Base-by-base conservation (phyloP, 352 stramenopile genomes). In the Phytopythium delawarense region DNA sequence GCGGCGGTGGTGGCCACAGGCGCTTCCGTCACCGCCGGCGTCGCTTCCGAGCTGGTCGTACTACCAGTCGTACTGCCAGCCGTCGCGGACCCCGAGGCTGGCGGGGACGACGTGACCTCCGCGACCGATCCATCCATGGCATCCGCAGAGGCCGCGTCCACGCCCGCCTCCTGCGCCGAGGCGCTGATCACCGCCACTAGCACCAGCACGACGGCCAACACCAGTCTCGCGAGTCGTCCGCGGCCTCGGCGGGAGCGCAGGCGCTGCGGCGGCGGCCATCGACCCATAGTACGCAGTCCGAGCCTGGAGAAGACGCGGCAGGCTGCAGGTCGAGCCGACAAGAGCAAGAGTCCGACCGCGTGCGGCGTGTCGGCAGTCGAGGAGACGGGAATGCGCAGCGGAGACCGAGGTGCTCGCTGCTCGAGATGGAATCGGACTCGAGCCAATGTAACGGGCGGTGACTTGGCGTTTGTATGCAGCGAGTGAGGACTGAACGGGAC, bases 101-200 rank as follows among this genome's bases (percentile, higher is more conserved):
- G 37, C 37, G 37, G 37, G 8, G 37, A 12, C 13, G 37, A 11
- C 37, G 37, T 44, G 4, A 44, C 37, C 12, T 44, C 37, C 5
- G 37, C 37, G 2, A 44, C 44, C 44, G 44, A 50, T 12, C 46
- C 46, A 21, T 52, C 45, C 21, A 9, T 52, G 21, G n/a, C 21
- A 21, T 32, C 23, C 46, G 46, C 23, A 15, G 46, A 52, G 21
- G 46, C 46, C 9, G 46, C 23, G 46, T 52, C 46, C 7, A 52
- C 46, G 23, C 46, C 46, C 46, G 23, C 46, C 46, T 52, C 46
- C 46, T 52, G 46, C 23, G 46, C 46, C 21, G 46, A 52, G 23
- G 30, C 23, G 46, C 23, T 34, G 21, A 34, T n/a, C 11, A 52
- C 2, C 46, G 11, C 46, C 23, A 15, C 23, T 0, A 52, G 4